Conservation (phyloP, 345 rosid genomes). For the Linum lewisii region DNA sequence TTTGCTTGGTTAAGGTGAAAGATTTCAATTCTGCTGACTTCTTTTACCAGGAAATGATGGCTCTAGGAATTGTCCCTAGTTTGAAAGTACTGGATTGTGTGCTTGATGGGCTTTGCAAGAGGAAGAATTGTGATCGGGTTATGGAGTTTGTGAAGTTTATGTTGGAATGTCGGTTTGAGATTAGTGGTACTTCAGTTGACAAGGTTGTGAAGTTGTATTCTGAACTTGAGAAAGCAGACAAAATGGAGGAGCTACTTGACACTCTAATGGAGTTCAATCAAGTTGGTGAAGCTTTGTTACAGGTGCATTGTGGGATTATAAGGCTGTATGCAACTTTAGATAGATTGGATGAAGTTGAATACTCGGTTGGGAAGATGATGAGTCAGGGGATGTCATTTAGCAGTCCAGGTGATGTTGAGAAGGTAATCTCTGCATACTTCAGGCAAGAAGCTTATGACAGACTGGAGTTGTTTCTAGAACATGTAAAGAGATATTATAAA, state of each 20-base stretch:
- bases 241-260: conserved; percentile 26
- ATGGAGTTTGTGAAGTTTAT: conserved; percentile 18
- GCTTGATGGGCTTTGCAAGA: conserved; percentile 22
- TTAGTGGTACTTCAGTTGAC: conserved; percentile 22
- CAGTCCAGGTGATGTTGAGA: conserved; percentile 26
- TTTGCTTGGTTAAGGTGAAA: conserved; percentile 15
- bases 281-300: conserved; percentile 12
- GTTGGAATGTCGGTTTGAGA: conserved; percentile 19
- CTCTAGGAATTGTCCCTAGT: conserved; percentile 17
- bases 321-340: conserved; percentile 25
- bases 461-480: conserved; percentile 29
- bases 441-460: conserved; percentile 33
- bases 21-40: conserved; percentile 24
- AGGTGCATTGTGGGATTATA: conserved; percentile 21
- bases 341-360: conserved; percentile 34
- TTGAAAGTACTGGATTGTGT: conserved; percentile 17
- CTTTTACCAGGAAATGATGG: conserved; percentile 22
- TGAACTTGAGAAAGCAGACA: conserved; percentile 18
- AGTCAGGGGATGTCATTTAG: conserved; percentile 26
- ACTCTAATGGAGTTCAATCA: conserved; percentile 15
- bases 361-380: conserved; percentile 34
- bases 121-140: conserved; percentile 12
- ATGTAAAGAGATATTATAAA: conserved; percentile 19
- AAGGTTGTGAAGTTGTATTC: conserved; percentile 16
- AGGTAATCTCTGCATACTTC: conserved; percentile 31